Evolutionary conservation across 1,284 basidiomycete genomes (phyloP), one percentile per base, ranked within the genome.

Genomic region (Singerocomus inundabilis): DNA sequence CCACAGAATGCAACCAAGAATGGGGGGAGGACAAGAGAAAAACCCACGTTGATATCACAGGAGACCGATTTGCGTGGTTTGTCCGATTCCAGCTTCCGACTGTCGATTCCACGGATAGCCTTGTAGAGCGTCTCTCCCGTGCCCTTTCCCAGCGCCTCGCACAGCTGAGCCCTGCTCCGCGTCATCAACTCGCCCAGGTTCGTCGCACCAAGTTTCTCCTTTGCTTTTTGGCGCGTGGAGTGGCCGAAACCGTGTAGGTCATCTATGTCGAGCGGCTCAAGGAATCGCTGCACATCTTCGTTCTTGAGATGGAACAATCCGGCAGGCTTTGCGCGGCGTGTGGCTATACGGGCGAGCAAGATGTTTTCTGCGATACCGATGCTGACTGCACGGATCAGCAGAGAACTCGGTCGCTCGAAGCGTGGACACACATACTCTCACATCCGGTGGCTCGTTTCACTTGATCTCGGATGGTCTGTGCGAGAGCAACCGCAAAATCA

Each of bases 341-440:
- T 97, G 0, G 96, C 96, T 1, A 99, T 78, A 6, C 93, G 88
- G 1, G 96, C 92, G 4, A 98, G 81, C 44, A 97, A 83, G 56
- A 98, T 88, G 70, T 98, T 99, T 58, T 90, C 83, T 0, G 91
- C 81, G 39, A 98, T 90, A 6, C 97, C 96, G 37, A 99, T 91
- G 65, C 88, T 92, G 4, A 93, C 91, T 92, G 55, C 0, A 29
- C 11, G 21, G 43, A 40, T 59, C 15, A 60, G 54, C 31, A 29
- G 29, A 31, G 30, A 32, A 34, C 21, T 18, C n/a, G n/a, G 11
- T 31, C 31, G 18, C 24, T 36, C 18, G 48, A 28, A 5, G 49
- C 7, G 28, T n/a, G n/a, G n/a, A 25, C 34, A 35, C 13, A 4
- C 72, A 37, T 57, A 89, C 91, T 86, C 77, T 93, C 90, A 60